Percentiles rank a stretch among this genome's conserved stretches.
Evolutionary conservation across 2,329 filamentous ascomycete genomes (phyloP).

Genomic region (Xylaria arbuscula): DNA sequence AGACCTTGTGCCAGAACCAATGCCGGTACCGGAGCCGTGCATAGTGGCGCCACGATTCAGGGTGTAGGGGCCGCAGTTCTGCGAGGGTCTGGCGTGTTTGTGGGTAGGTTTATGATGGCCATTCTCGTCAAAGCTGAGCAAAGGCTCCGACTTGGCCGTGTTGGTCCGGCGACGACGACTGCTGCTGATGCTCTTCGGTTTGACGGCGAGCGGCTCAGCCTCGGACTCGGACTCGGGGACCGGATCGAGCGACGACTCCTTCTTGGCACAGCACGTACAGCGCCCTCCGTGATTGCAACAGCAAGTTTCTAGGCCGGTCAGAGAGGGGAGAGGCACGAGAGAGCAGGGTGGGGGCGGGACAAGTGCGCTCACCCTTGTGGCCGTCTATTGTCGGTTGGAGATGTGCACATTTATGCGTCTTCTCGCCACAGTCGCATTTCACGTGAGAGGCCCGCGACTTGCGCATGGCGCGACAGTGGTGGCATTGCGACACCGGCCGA

Average conservation of each 20-base stretch:
- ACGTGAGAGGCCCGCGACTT: slow-evolving; percentile 95
- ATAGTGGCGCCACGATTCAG: slow-evolving; percentile 64
- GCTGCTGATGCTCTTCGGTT: slow-evolving; percentile 54
- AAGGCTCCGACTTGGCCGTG: slow-evolving; percentile 70
- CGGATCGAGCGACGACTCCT: slow-evolving; percentile 69
- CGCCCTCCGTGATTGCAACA: slow-evolving; percentile 76
- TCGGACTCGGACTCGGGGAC: slow-evolving; percentile 73
- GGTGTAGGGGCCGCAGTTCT: slow-evolving; percentile 72
- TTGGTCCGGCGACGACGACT: slow-evolving; percentile 67
- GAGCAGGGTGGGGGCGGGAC: slow-evolving; percentile 24
- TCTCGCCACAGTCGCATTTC: slow-evolving; percentile 97
- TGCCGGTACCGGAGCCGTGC: slow-evolving; percentile 56
- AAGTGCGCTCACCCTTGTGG: slow-evolving; percentile 64
- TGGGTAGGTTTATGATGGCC: slow-evolving; percentile 72
- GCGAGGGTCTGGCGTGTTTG: slow-evolving; percentile 69
- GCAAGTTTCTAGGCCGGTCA: slow-evolving; percentile 67
- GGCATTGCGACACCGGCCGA: slow-evolving; percentile 95
- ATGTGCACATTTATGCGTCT: slow-evolving; percentile 77
- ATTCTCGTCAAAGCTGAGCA: slow-evolving; percentile 70
- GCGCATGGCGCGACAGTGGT: slow-evolving; percentile 94
- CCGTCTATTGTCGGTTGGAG: slow-evolving; percentile 67
- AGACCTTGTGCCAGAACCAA: slow-evolving; percentile 56
- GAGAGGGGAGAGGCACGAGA: background rate
- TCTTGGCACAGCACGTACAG: slow-evolving; percentile 74
- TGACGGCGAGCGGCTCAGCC: slow-evolving; percentile 54